Evolutionary conservation across 2,329 filamentous ascomycete species (phyloP).

Genomic region (Scytalidium sp.): DNA sequence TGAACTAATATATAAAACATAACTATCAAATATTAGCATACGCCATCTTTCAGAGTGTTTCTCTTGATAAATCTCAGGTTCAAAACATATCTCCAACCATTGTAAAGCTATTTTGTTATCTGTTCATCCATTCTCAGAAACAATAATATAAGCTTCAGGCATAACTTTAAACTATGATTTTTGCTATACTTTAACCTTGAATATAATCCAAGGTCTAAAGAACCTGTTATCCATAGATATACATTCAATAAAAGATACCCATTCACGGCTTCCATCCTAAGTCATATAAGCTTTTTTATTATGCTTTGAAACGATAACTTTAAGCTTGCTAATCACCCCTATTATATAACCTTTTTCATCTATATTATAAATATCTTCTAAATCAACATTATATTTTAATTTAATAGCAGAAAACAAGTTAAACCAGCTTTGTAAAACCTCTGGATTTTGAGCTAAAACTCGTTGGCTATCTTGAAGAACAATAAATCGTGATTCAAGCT

Average conservation of each 20-base stretch:
- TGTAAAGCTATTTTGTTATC: neutral
- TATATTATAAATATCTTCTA: neutral
- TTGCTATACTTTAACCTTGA: neutral
- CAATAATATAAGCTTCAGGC: neutral
- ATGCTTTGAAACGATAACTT: neutral
- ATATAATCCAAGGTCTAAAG: neutral
- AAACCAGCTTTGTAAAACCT: neutral
- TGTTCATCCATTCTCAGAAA: neutral
- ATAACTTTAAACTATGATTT: neutral
- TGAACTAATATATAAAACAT: neutral
- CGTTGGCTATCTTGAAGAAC: neutral
- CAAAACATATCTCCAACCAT: neutral
- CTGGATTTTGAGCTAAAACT: neutral
- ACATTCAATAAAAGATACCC: neutral
- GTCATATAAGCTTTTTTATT: neutral
- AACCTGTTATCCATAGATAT: neutral
- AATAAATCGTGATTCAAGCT: neutral
- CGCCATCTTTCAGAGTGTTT: neutral
- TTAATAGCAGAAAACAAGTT: neutral
- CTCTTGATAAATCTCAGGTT: neutral
- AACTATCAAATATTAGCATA: neutral
- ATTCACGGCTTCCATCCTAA: neutral
- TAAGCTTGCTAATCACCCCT: neutral
- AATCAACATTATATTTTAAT: constrained; percentile 14
- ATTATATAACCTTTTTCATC: neutral